Evolutionary conservation across 305 asterid species (phyloP).

Genomic region (Fraxinus baroniana): DNA sequence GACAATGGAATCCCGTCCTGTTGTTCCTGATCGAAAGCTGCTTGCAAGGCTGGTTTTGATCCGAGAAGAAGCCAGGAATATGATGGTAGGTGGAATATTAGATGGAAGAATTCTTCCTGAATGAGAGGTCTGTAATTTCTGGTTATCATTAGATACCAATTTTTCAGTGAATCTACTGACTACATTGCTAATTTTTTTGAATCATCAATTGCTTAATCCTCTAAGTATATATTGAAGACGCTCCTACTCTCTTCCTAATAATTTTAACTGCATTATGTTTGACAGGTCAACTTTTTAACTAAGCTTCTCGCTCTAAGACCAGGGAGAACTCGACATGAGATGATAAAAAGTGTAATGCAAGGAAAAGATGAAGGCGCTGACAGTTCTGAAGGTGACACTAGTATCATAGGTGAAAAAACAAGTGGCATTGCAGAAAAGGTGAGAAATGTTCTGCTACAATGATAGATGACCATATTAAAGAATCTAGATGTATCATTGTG

Average conservation of each 20-base stretch:
- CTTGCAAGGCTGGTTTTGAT: slow-evolving; percentile 92
- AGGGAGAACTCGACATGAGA: slow-evolving; percentile 70
- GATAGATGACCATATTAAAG: neutral
- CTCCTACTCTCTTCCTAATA: too few species aligned
- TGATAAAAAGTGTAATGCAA: slow-evolving; percentile 84
- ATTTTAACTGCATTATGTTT: slow-evolving; percentile 19
- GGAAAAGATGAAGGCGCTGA: slow-evolving; percentile 85
- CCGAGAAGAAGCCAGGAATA: slow-evolving; percentile 94
- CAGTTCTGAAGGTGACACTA: slow-evolving; percentile 37
- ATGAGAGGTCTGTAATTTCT: slow-evolving; percentile 64
- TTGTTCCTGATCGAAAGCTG: slow-evolving; percentile 80
- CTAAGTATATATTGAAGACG: neutral
- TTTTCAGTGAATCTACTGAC: neutral
- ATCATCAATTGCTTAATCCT: neutral
- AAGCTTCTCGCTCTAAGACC: slow-evolving; percentile 82
- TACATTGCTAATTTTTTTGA: neutral
- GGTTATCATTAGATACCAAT: neutral
- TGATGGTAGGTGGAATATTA: slow-evolving; percentile 97
- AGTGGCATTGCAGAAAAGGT: slow-evolving; percentile 79
- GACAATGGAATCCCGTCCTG: slow-evolving; percentile 87
- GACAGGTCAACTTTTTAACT: slow-evolving; percentile 83
- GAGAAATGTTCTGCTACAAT: slow-evolving; percentile 31
- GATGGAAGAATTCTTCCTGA: slow-evolving; percentile 91
- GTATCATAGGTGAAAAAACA: slow-evolving; percentile 28
- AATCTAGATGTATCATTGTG: neutral